Evolutionary conservation across 371 early-diverging fungal genomes (phyloP).

Genomic region (Phascolomyces articulosus): DNA sequence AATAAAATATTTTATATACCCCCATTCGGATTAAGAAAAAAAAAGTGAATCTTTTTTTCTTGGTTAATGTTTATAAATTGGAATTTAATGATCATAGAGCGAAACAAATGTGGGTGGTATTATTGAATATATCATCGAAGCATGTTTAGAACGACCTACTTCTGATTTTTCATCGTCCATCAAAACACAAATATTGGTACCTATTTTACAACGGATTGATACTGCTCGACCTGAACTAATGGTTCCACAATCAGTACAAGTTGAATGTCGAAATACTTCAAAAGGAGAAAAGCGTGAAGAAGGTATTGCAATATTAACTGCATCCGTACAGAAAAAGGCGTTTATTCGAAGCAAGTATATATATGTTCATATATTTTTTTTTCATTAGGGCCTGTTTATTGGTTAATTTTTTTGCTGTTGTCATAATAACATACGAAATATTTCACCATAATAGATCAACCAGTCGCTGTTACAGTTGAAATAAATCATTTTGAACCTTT

Average conservation of each 20-base stretch:
- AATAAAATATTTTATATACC: not conserved
- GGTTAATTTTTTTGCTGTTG: no score
- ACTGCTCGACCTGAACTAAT: slow-evolving; percentile 1
- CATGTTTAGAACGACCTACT: slow-evolving; percentile 14
- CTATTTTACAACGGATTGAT: slow-evolving; percentile 17
- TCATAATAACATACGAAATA: not conserved
- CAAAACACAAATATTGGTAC: slow-evolving; percentile 10
- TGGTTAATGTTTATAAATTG: no score
- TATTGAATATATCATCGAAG: slow-evolving; percentile 20
- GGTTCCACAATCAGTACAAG: slow-evolving; percentile 11
- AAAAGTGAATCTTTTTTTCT: no score
- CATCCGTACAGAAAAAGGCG: slow-evolving; percentile 2
- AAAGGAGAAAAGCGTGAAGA: not conserved
- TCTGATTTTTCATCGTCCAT: slow-evolving; percentile 10
- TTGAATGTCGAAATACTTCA: not conserved
- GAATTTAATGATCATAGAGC: no score
- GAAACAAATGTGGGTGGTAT: slow-evolving; percentile 18
- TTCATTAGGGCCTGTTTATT: not conserved
- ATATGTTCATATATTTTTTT: not conserved
- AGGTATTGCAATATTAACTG: not conserved
- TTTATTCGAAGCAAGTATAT: slow-evolving; percentile 17
- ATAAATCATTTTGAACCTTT: slow-evolving; percentile 17
- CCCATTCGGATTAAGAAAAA: not conserved
- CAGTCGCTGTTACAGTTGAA: slow-evolving; percentile 17
- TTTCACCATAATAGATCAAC: slow-evolving; percentile 14